Evolutionary conservation across 306 rosid species (phyloP).

Genomic region (Betula pendula): DNA sequence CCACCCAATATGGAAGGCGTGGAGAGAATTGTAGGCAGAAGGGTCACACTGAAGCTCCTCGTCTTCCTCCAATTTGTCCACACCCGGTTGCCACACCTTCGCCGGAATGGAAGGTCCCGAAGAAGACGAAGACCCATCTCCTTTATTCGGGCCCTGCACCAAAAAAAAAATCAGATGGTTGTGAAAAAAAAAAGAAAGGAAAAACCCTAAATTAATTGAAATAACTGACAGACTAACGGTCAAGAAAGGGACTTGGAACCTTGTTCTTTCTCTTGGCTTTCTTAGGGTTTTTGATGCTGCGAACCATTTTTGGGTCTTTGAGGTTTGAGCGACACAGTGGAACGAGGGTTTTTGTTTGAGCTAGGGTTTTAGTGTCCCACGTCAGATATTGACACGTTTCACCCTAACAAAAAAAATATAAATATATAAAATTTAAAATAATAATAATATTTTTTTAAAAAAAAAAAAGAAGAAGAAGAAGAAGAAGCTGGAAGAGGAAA

Average conservation of each 20-base stretch:
- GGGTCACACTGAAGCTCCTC: constrained; percentile 98
- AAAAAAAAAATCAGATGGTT: neutral
- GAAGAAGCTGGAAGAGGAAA: too few relatives aligned
- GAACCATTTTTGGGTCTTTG: constrained; percentile 45
- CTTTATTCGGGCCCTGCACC: constrained; percentile 52
- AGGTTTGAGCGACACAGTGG: neutral
- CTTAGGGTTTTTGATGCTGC: constrained; percentile 68
- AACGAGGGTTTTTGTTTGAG: constrained; percentile 14
- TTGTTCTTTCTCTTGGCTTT: constrained; percentile 75
- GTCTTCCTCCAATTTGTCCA: constrained; percentile 89
- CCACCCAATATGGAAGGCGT: constrained; percentile 86
- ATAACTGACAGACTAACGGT: neutral
- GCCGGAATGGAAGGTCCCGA: constrained; percentile 56
- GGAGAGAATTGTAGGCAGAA: constrained; percentile 90
- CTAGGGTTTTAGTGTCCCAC: constrained; percentile 16
- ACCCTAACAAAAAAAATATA: too few relatives aligned
- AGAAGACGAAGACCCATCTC: constrained; percentile 61
- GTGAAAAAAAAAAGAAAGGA: neutral
- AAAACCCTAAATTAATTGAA: neutral
- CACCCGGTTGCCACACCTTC: constrained; percentile 96
- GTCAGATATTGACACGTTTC: too few relatives aligned
- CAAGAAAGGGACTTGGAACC: constrained; percentile 38
- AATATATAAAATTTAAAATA: too few relatives aligned
- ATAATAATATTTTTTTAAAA: too few relatives aligned
- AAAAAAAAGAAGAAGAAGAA: too few relatives aligned